Evolutionary conservation across 257 asterid genomes (phyloP), one percentile per base, ranked within the genome.

Genomic region (Solanum boliviense): DNA sequence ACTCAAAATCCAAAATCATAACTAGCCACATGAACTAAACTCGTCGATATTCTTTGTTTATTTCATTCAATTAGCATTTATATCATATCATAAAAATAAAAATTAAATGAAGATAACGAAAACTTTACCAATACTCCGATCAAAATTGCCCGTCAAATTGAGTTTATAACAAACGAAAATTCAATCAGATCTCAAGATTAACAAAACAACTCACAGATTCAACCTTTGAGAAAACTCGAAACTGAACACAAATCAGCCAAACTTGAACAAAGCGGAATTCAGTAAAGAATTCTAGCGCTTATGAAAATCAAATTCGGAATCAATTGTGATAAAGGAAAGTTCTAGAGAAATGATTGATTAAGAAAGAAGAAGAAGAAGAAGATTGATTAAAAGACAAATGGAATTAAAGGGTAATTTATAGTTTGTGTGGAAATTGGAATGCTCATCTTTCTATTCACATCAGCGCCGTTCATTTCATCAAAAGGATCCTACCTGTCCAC

Each of bases 341-440:
- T 76, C 12, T n/a, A 76, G 84, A 31, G 9, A 7, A 38, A 70
- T n/a, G 36, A 68, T 35, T 36, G 21, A 35, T 48, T 48, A 11
- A 87, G 44, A 27, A 29, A 36, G 75, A 39, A n/a, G 15, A 41
- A 41, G 13, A 39, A 41, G 48, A 3, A 41, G 52, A 44, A 41
- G 38, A 31, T 18, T 0, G 88, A 74, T 41, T 34, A 44, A 74
- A 13, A 52, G 89, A 25, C 13, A 90, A 35, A 83, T 82, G 88
- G 29, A 35, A 83, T 3, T 21, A 76, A 88, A 72, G 79, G 75
- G n/a, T 23, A 72, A 88, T 88, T 86, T 86, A 74, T 90, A 90
- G 88, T 73, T 70, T 23, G 36, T 75, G 73, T 48, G 84, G 67
- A 58, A 56, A 56, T 56, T 56, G 65, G 9, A 56, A 18, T 56